Evolutionary conservation across 495 filamentous ascomycete species (phyloP).

Genomic region (Neurospora sp.): DNA sequence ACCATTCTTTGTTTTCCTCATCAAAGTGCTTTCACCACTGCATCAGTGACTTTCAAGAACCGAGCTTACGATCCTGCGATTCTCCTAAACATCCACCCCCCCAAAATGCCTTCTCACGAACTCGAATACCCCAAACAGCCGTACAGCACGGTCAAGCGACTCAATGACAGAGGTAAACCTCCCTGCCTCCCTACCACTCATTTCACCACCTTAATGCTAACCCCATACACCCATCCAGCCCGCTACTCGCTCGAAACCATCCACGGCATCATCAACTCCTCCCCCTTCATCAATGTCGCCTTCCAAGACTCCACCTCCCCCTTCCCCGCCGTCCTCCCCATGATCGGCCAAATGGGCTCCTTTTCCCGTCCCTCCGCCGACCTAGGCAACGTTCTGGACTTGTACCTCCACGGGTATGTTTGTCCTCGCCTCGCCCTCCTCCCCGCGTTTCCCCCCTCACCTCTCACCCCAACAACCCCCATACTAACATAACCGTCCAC

Average conservation of each 20-base stretch:
- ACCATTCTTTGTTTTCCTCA: too few relatives aligned
- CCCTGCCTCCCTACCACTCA: not conserved
- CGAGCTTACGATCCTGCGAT: too few relatives aligned
- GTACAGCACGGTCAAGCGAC: conserved; percentile 64
- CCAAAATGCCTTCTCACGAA: conserved; percentile 36
- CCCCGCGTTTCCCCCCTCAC: too few relatives aligned
- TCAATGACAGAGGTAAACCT: conserved; percentile 51
- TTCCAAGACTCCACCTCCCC: conserved; percentile 57
- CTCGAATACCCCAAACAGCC: conserved; percentile 59
- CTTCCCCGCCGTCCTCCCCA: conserved; percentile 72
- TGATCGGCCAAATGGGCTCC: conserved; percentile 78
- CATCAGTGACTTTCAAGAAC: too few relatives aligned
- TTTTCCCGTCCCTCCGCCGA: conserved; percentile 54
- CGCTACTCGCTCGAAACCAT: conserved; percentile 68
- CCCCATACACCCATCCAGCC: conserved; percentile 33
- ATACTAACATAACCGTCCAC: too few relatives aligned
- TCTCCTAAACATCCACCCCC: too few relatives aligned
- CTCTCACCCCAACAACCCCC: too few relatives aligned
- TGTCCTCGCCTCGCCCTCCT: too few relatives aligned
- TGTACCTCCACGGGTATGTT: conserved; percentile 66
- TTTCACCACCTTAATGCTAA: not conserved
- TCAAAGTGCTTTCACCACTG: too few relatives aligned
- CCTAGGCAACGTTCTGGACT: conserved; percentile 57
- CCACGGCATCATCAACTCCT: conserved; percentile 69
- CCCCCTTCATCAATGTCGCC: conserved; percentile 72